phyloP scores from a whole-genome alignment of 306 rosid genomes.

The Abrus pulchellus region DNA sequence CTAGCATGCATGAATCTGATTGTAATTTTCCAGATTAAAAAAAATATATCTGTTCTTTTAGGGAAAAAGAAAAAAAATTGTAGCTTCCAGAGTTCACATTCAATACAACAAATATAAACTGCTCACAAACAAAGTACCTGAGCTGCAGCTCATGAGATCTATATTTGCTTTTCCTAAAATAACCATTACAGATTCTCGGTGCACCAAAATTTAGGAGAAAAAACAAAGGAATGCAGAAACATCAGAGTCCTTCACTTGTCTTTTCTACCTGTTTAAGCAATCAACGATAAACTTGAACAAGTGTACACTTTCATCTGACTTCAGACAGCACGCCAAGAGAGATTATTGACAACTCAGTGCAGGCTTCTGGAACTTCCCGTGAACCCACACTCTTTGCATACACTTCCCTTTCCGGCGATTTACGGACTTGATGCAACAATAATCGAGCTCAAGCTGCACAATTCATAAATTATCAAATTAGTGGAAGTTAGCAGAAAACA shows the following conservation, averaged over 20 bases:
- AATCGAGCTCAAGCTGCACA: slow-evolving; percentile 85
- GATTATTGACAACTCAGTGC: slow-evolving; percentile 38
- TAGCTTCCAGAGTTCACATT: slow-evolving; percentile 3
- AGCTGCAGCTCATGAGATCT: slow-evolving; percentile 13
- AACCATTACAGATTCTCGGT: slow-evolving; percentile 1
- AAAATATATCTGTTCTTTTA: background rate
- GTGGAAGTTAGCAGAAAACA: slow-evolving; percentile 5
- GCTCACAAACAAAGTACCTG: background rate
- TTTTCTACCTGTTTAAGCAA: background rate
- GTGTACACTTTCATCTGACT: slow-evolving; percentile 3
- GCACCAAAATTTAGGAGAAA: slow-evolving; percentile 18
- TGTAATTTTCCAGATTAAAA: background rate
- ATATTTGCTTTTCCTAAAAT: slow-evolving; percentile 12
- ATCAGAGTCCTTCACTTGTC: background rate
- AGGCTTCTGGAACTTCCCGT: slow-evolving; percentile 93
- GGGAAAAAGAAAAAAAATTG: background rate
- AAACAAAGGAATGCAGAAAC: background rate
- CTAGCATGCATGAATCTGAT: background rate
- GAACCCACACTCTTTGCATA: slow-evolving; percentile 96
- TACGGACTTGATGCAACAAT: slow-evolving; percentile 85
- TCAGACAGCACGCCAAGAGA: slow-evolving; percentile 12
- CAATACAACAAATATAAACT: slow-evolving; percentile 13
- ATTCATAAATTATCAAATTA: slow-evolving; percentile 42
- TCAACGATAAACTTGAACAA: background rate
- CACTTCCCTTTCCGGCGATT: slow-evolving; percentile 84